Evolutionary conservation across 805 yeast species (phyloP), one percentile per base, ranked within the genome.

Genomic region (Ogataea trehaloabstinens): DNA sequence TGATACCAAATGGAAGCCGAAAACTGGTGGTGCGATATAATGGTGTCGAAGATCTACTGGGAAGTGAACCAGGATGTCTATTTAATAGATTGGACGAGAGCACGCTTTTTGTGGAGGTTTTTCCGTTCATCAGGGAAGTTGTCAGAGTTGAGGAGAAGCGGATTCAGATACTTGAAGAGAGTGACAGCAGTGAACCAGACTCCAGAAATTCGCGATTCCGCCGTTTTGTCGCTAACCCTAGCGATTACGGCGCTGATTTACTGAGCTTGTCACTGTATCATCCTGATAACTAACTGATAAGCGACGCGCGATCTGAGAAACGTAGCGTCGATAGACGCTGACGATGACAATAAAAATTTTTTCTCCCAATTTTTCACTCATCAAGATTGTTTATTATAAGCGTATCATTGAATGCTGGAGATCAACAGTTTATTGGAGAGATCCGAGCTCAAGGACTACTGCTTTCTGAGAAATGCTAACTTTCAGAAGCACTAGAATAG

Each of bases 101-200:
- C 2, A 37, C 28, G 8, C 19, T 55, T 6, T 41, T 49, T 10
- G 31, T 44, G 8, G 60, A 63, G 17, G 35, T 61, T 4, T 28
- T 45, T 4, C 64, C 64, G 2, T 42, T 51, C 15, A 52, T 61
- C 15, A 47, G 48, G 33, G 53, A 46, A 20, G 56, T 62, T 60
- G 67, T 64, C 1, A 45, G 45, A 16, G 38, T 22, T 6, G 65
- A 60, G 28, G 19, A 37, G 35, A 19, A 39, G 10, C 40, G 55
- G 30, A 19, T 42, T 6, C 40, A 44, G 16, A 33, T 29, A 28
- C 17, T 31, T 2, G 20, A 18, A 4, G 20, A 37, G 11, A 10
- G 29, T 20, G 38, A 35, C 22, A n/a, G 24, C 25, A 10, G 8
- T 22, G 25, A 12, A 8, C 11, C 8, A 22, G 11, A 22, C 11